phyloP scores from a whole-genome alignment of 768 basidiomycete species.

The Suillus clintonianus region DNA sequence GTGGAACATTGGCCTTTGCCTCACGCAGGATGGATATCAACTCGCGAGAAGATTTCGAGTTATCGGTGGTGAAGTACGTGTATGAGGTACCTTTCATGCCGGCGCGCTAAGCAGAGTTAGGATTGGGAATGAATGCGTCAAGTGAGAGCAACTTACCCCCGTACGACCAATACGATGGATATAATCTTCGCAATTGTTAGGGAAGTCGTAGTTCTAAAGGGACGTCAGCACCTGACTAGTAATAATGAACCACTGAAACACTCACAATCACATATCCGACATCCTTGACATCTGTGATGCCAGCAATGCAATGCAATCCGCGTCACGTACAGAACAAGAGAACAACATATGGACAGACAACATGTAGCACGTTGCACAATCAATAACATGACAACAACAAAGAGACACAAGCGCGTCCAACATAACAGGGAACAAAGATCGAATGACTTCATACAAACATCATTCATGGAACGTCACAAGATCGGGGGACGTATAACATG shows the following conservation, averaged over 20 bases:
- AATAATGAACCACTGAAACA: conserved; percentile 18
- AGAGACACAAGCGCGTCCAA: conserved; percentile 35
- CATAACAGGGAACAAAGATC: conserved; percentile 17
- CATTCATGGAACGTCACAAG: conserved; percentile 6
- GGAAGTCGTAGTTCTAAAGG: conserved; percentile 93
- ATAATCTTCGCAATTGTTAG: conserved; percentile 97
- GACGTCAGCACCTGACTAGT: conserved; percentile 9
- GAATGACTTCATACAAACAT: background rate
- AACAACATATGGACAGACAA: conserved; percentile 16
- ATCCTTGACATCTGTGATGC: conserved; percentile 91
- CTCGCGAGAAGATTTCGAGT: conserved; percentile 92
- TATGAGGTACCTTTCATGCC: conserved; percentile 90
- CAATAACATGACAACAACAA: conserved; percentile 28
- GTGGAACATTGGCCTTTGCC: conserved; percentile 82
- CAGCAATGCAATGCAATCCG: conserved; percentile 31
- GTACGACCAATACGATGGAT: conserved; percentile 99
- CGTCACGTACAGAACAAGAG: conserved; percentile 23
- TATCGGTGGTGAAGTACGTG: conserved; percentile 97
- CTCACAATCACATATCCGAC: conserved; percentile 95
- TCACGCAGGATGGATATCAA: conserved; percentile 84
- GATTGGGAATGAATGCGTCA: conserved; percentile 15
- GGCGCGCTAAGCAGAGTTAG: conserved; percentile 60
- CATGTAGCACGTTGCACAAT: conserved; percentile 35
- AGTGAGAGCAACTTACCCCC: conserved; percentile 54
- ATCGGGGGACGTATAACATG: conserved; percentile 4